Conservation (phyloP, 176 grass and related monocot species). For the Panicum miliaceum region DNA sequence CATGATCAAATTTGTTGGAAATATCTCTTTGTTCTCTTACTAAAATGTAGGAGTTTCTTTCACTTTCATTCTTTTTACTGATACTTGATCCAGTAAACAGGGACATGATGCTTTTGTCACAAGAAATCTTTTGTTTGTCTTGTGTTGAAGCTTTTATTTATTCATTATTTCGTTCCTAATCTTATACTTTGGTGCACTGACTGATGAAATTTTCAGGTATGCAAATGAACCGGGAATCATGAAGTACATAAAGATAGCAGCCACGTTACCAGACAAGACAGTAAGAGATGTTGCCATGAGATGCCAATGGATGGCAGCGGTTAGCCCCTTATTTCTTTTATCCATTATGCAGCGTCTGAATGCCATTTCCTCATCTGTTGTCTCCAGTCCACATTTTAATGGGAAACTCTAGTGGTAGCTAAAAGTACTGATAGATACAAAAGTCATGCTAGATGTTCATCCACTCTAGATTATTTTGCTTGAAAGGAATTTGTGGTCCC, state of each 20-base stretch:
- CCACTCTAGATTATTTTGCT: conserved; percentile 22
- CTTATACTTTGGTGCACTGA: conserved; percentile 19
- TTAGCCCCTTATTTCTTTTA: conserved; percentile 52
- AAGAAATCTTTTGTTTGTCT: not conserved
- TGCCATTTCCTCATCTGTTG: not conserved
- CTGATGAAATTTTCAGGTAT: conserved; percentile 63
- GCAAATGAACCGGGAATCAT: conserved; percentile 81
- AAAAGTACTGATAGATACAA: not conserved
- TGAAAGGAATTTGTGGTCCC: conserved; percentile 32
- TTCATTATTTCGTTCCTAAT: conserved; percentile 13
- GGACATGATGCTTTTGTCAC: not conserved
- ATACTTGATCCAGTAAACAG: conserved; percentile 1
- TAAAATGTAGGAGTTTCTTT: not conserved
- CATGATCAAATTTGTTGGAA: conserved; percentile 19
- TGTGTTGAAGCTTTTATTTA: conserved; percentile 26
- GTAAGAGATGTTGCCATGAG: conserved; percentile 99
- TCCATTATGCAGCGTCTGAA: conserved; percentile 24
- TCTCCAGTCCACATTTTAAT: conserved; percentile 1
- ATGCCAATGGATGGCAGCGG: conserved; percentile 89
- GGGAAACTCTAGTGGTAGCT: not conserved
- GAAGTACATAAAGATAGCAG: conserved; percentile 98
- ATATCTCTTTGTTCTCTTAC: not conserved
- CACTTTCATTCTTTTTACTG: not conserved
- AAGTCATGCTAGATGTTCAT: conserved; percentile 35
- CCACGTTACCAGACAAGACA: conserved; percentile 82